Conservation (phyloP, 257 asterid genomes). For the Petunia secreta region DNA sequence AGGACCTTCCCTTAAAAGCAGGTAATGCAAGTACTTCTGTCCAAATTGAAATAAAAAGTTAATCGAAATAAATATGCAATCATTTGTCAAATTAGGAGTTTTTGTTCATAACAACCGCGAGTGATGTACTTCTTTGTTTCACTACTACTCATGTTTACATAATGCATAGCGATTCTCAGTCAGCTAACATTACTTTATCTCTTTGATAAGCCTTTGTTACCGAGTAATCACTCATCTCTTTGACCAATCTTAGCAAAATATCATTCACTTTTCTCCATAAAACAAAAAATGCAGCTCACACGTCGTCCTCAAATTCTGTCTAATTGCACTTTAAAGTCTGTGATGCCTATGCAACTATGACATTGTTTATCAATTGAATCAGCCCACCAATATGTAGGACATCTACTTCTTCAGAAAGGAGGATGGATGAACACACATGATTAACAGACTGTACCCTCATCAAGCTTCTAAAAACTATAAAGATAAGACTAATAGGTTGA, state of each 20-base stretch:
- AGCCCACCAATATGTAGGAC: not conserved
- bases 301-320: not conserved
- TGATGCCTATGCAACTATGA: not conserved
- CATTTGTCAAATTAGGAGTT: not conserved
- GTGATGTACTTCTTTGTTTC: not conserved
- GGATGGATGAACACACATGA: not conserved
- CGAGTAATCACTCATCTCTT: not conserved
- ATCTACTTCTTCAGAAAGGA: not conserved
- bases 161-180: conserved; percentile 2
- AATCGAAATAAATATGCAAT: not conserved
- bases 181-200: not conserved
- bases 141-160: not conserved
- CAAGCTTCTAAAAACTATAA: conserved; percentile 15
- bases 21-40: conserved; percentile 4
- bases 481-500: not conserved
- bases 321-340: not conserved
- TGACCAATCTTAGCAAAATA: not conserved
- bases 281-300: not conserved
- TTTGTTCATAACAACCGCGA: not conserved
- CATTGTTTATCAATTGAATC: conserved; percentile 7
- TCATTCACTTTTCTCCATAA: too few species aligned
- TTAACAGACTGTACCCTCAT: not conserved
- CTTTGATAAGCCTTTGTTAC: not conserved
- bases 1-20: not conserved
- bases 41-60: not conserved